Percentiles rank a stretch among this genome's conserved stretches.
Evolutionary conservation across 345 rosid species (phyloP).

Genomic region (Durio zibethinus): DNA sequence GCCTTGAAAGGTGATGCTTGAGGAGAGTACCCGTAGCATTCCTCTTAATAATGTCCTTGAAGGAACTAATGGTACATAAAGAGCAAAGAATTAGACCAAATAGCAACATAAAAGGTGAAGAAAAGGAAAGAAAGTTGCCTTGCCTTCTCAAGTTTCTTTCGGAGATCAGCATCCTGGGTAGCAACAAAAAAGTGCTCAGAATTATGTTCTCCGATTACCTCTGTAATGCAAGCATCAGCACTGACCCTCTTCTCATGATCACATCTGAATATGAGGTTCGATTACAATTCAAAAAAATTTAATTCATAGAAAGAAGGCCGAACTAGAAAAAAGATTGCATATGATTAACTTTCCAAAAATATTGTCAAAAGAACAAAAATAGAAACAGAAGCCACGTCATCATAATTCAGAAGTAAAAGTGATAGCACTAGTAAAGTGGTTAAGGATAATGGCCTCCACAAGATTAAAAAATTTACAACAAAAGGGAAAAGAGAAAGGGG

Average conservation of each 20-base stretch:
- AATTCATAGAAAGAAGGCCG: background rate
- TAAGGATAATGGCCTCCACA: background rate
- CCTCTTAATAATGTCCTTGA: background rate
- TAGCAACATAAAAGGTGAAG: background rate
- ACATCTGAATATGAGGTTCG: slow-evolving; percentile 46
- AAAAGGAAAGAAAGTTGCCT: background rate
- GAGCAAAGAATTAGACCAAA: background rate
- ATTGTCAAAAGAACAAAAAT: background rate
- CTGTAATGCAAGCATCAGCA: slow-evolving; percentile 68
- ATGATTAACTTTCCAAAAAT: background rate
- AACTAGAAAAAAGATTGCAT: background rate
- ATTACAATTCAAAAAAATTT: background rate
- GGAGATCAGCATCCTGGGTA: slow-evolving; percentile 68
- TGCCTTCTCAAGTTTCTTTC: slow-evolving; percentile 49
- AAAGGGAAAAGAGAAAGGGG: background rate
- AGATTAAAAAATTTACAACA: background rate
- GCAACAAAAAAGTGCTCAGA: slow-evolving; percentile 81
- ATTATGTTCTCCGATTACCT: slow-evolving; percentile 58
- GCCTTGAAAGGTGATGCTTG: no score
- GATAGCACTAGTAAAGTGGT: background rate
- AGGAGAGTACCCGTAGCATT: no score
- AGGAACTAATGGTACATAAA: background rate
- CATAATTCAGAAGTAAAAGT: background rate
- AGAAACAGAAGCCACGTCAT: background rate
- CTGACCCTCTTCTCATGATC: slow-evolving; percentile 62